These are phyloP conservation scores for Onygenales sp. DNA, from an alignment of 2,329 filamentous ascomycete genomes.

Conservation along the genomic window DNA sequence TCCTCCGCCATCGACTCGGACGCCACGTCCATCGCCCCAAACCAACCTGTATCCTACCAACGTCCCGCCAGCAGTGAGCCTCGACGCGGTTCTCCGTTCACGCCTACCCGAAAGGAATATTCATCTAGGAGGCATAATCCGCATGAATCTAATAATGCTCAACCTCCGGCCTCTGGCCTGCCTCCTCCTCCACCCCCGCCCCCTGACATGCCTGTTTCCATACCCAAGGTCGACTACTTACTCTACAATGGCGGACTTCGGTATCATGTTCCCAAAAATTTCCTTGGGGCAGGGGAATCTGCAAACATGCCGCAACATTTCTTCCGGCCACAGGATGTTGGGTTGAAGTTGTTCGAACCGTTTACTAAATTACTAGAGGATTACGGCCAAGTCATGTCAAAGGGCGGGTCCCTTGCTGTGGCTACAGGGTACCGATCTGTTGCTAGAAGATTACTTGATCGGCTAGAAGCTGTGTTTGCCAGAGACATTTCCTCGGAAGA, in stretches of 20 bases:
- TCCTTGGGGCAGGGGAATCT: conserved; percentile 49
- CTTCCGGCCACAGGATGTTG: conserved; percentile 56
- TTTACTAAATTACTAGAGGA: conserved; percentile 77
- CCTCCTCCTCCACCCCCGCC: conserved; percentile 69
- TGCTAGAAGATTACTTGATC: conserved; percentile 79
- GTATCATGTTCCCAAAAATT: conserved; percentile 60
- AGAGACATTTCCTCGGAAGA: conserved; percentile 78
- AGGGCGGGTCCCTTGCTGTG: conserved; percentile 83
- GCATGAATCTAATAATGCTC: background rate
- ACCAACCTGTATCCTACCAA: conserved; percentile 25
- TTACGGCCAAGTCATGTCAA: conserved; percentile 70
- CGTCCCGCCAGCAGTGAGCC: conserved; percentile 13
- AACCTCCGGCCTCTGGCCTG: background rate
- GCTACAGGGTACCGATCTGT: conserved; percentile 92
- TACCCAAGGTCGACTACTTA: conserved; percentile 83
- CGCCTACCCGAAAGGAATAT: background rate
- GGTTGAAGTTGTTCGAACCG: conserved; percentile 68
- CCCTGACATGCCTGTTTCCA: conserved; percentile 54
- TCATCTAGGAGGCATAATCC: background rate
- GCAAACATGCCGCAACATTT: conserved; percentile 47
- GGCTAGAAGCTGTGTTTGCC: conserved; percentile 88
- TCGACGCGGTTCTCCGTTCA: background rate
- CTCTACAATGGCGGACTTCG: conserved; percentile 77
- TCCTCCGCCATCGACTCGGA: conserved; percentile 33
- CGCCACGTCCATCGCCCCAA: conserved; percentile 37